Conservation (phyloP, 1,139 yeast species). For the Debaryomycetaceae sp. region DNA sequence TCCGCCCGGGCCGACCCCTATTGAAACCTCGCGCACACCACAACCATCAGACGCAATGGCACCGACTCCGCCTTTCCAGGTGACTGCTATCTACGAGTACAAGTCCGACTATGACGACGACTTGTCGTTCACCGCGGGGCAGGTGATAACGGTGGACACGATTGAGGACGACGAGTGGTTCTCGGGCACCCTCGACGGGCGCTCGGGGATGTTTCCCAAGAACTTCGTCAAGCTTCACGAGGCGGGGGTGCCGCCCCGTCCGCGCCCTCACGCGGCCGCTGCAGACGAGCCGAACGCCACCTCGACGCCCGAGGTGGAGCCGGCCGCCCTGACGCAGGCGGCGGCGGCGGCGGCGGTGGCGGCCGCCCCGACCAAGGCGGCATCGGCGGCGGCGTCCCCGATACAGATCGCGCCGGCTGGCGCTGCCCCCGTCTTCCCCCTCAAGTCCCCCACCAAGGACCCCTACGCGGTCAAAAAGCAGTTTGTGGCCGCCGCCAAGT, state of each 20-base stretch:
- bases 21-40: background rate
- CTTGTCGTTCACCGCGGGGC: constrained; percentile 63
- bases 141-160: constrained; percentile 65
- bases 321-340: constrained; percentile 4
- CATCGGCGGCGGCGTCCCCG: background rate
- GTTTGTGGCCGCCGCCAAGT: constrained; percentile 38
- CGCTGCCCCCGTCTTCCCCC: constrained; percentile 7
- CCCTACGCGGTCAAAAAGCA: constrained; percentile 43
- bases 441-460: constrained; percentile 25
- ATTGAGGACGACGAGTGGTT: constrained; percentile 92
- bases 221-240: constrained; percentile 59
- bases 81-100: constrained; percentile 67
- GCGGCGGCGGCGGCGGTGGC: constrained; percentile 7
- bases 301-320: constrained; percentile 9
- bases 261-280: background rate
- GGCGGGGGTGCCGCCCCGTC: constrained; percentile 1
- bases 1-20: constrained; percentile 2
- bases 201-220: constrained; percentile 81
- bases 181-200: constrained; percentile 57
- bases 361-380: too few species aligned
- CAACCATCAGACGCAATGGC: background rate
- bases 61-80: constrained; percentile 53
- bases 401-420: constrained; percentile 5
- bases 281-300: constrained; percentile 9
- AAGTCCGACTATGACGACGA: constrained; percentile 82